A percentile compares a stretch with the other conserved stretches of the same genome.
These are phyloP conservation scores for Colletotrichum australisinense DNA, from an alignment of 2,329 filamentous ascomycete species.

Conservation along the genomic window DNA sequence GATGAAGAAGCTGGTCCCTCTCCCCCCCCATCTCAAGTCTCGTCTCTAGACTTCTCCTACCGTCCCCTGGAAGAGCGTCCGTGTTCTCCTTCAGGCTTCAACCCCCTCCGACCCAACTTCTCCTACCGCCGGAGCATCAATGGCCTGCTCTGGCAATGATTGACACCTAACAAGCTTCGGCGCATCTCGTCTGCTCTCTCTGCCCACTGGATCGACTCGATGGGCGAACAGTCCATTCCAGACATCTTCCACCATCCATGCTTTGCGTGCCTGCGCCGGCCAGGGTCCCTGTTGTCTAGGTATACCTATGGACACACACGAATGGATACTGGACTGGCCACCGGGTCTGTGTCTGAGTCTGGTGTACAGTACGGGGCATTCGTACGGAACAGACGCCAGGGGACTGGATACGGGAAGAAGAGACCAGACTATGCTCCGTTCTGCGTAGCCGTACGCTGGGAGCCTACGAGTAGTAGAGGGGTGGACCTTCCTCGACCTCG, in stretches of 20 bases:
- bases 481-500: constrained; percentile 19
- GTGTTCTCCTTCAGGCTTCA: not conserved
- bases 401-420: constrained; percentile 3
- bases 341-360: not conserved
- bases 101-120: not conserved
- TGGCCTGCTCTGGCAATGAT: constrained; percentile 9
- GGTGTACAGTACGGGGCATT: not conserved
- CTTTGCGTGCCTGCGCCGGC: constrained; percentile 1
- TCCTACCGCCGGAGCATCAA: constrained; percentile 9
- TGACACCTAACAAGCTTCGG: constrained; percentile 14
- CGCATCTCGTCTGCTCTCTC: not conserved
- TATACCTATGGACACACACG: too few relatives aligned
- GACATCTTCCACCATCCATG: constrained; percentile 21
- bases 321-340: too few relatives aligned
- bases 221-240: constrained; percentile 19
- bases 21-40: constrained; percentile 10
- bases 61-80: not conserved
- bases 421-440: not conserved
- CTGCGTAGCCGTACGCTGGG: not conserved
- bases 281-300: constrained; percentile 17
- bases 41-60: not conserved
- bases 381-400: constrained; percentile 11
- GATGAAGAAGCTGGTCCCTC: not conserved
- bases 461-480: not conserved
- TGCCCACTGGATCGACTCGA: constrained; percentile 17